Base-by-base conservation (phyloP, 805 yeast species). In the Suhomyces canberraensis region DNA sequence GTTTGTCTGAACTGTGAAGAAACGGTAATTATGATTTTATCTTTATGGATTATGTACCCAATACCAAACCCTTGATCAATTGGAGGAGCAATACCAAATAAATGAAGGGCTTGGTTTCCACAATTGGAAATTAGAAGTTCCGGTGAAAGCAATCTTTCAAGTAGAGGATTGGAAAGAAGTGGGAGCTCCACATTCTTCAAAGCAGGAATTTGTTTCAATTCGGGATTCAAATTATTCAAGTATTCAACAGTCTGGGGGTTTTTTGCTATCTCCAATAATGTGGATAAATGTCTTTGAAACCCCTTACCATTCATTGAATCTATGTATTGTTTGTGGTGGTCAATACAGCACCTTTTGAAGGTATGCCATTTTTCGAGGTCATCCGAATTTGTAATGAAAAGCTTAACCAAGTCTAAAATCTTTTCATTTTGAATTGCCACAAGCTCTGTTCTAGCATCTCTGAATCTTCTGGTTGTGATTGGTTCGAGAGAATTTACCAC, bases 71-170 rank as follows among this genome's bases (percentile, higher is more conserved):
- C 97, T 52, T 86, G 90, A 32, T 88, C 83, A 11, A 84, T 72
- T 1, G 88, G 90, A 3, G 97, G 96, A 3, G 96, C 95, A 53
- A 89, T 89, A 0, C 97, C 97, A 66, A 89, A 89, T 33, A 83
- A 69, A 44, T 84, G 80, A 39, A 89, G 69, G 1, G 95, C 84
- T 4, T 95, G 95, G 56, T 89, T 89, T 25, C 96, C 96, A 65
- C 97, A 89, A 60, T 89, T 89, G 13, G 90, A 80, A 4, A 56
- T 56, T 35, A 68, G 54, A 18, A 68, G 43, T 36, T 66, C 73
- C 0, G 73, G 71, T 8, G 51, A 40, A 4, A 55, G 37, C n/a
- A 68, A 50, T 37, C 50, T 53, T 19, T 67, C 68, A 29, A 68
- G 53, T 11, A 53, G 31, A 1, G 60, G 57, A 35, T 63, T 61